A percentile compares a stretch with the other conserved stretches of the same genome.
Conservation (phyloP, 1,284 basidiomycete genomes). For the Gomphus bonarii region DNA sequence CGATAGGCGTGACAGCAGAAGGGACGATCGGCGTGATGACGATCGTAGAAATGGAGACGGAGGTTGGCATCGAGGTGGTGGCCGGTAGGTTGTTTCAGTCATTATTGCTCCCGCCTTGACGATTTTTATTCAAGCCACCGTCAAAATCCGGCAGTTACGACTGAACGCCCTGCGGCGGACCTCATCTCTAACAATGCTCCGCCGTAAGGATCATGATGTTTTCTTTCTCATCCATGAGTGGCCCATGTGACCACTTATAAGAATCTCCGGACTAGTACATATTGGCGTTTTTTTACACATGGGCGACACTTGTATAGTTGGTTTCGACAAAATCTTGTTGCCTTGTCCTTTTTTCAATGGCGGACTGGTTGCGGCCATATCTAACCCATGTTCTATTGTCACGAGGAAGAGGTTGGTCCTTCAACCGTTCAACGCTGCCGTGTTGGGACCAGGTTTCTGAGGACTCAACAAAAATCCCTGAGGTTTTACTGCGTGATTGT, state of each 20-base stretch:
- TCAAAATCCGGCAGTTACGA: constrained; percentile 10
- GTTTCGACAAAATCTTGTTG: constrained; percentile 10
- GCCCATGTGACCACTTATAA: constrained; percentile 8
- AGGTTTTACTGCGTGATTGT: too few relatives aligned
- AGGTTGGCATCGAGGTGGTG: constrained; percentile 7
- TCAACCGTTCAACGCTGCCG: background rate
- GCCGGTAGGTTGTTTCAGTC: constrained; percentile 8
- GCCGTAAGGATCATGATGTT: background rate
- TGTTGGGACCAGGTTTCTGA: too few relatives aligned
- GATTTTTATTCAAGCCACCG: constrained; percentile 8
- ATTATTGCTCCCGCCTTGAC: constrained; percentile 6
- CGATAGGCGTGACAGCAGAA: constrained; percentile 58
- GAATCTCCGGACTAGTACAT: constrained; percentile 10
- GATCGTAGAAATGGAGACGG: constrained; percentile 10
- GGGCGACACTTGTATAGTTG: constrained; percentile 9
- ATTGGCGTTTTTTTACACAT: background rate
- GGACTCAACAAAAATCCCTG: too few relatives aligned
- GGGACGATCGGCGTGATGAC: constrained; percentile 68
- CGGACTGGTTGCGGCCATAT: background rate
- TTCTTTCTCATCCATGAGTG: constrained; percentile 10
- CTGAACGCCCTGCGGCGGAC: constrained; percentile 6
- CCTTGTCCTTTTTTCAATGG: background rate
- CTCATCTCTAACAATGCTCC: constrained; percentile 2
- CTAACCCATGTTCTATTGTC: background rate
- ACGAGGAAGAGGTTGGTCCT: background rate